Conservation (phyloP, 148 eudicot species). For the Cornus kousa region DNA sequence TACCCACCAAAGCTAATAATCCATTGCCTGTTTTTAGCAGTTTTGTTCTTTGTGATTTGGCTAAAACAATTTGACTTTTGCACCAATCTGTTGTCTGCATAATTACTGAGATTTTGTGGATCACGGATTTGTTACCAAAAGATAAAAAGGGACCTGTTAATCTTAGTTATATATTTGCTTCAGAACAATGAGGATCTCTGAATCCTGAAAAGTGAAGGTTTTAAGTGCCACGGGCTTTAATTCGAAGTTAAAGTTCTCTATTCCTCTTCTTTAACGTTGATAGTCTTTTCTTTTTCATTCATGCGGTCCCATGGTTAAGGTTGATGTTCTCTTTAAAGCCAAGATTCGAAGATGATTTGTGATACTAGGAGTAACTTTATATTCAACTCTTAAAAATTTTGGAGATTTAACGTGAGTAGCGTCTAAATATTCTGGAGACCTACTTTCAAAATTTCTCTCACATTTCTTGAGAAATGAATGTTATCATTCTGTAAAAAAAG, state of each 20-base stretch:
- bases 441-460: no score
- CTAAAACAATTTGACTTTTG: no score
- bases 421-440: neutral
- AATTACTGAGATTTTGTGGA: no score
- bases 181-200: neutral
- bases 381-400: no score
- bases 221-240: neutral
- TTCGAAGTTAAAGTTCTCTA: neutral
- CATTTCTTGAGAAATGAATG: no score
- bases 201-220: neutral
- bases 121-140: no score
- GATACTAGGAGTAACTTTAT: neutral
- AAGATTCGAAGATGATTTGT: neutral
- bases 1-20: no score
- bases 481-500: no score
- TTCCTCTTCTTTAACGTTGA: neutral
- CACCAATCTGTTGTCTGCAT: no score
- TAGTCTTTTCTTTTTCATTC: neutral
- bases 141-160: neutral
- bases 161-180: neutral
- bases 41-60: no score
- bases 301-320: neutral
- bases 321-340: neutral
- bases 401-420: neutral
- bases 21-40: no score